These are phyloP conservation scores for Aspergillus melleus DNA, from an alignment of 2,329 filamentous ascomycete species.

Conservation along the genomic window DNA sequence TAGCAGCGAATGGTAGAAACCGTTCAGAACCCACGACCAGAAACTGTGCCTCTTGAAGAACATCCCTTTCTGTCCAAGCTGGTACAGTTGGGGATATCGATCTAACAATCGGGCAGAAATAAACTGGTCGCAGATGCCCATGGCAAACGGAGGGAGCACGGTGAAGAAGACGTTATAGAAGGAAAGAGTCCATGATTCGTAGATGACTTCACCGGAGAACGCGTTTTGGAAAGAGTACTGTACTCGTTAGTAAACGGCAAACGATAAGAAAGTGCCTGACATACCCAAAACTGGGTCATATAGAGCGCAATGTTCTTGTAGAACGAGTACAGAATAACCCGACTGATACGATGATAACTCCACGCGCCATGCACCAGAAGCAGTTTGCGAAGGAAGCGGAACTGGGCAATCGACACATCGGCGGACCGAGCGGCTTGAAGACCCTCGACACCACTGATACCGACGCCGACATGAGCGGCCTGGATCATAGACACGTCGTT, in stretches of 20 bases:
- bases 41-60: slow-evolving; percentile 96
- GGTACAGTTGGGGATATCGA: slow-evolving; percentile 93
- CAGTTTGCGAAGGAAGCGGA: slow-evolving; percentile 90
- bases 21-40: slow-evolving; percentile 87
- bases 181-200: slow-evolving; percentile 98
- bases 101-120: slow-evolving; percentile 91
- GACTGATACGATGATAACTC: slow-evolving; percentile 96
- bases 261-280: slow-evolving; percentile 30
- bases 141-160: slow-evolving; percentile 84
- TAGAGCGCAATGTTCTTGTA: slow-evolving; percentile 99
- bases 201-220: slow-evolving; percentile 96
- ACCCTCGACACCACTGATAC: slow-evolving; percentile 96
- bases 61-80: slow-evolving; percentile 84
- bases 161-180: slow-evolving; percentile 99
- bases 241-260: slow-evolving; percentile 16
- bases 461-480: slow-evolving; percentile 94
- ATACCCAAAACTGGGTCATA: slow-evolving; percentile 98
- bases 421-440: slow-evolving; percentile 93
- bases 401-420: slow-evolving; percentile 93
- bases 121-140: slow-evolving; percentile 97
- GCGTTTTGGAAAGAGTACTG: slow-evolving; percentile 97
- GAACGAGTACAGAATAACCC: slow-evolving; percentile 96
- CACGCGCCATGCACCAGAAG: slow-evolving; percentile 93
- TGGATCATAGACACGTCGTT: slow-evolving; percentile 99
- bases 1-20: slow-evolving; percentile 91